A percentile compares a stretch with the other conserved stretches of the same genome.
These are phyloP conservation scores for Pseudopyrenochaeta lycopersici DNA, from an alignment of 2,329 filamentous ascomycete genomes.

Conservation along the genomic window DNA sequence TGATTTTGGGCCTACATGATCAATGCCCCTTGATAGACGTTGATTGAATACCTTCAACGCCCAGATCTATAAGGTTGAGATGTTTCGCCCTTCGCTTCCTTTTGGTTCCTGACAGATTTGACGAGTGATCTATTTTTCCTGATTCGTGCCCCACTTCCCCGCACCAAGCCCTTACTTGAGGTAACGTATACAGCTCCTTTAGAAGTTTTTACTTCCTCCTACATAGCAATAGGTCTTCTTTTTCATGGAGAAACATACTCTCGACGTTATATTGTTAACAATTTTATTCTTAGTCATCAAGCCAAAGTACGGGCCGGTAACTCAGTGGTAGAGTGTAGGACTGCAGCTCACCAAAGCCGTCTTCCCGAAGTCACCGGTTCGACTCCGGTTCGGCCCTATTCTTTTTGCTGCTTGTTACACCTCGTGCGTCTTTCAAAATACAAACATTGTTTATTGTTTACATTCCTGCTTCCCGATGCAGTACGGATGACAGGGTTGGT, in stretches of 20 bases:
- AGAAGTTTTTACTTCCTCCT: too few relatives aligned
- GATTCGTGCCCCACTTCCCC: neutral
- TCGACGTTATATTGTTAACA: too few relatives aligned
- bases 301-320: slow-evolving; percentile 13
- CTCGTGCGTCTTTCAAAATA: neutral
- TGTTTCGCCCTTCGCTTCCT: too few relatives aligned
- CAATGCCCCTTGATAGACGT: too few relatives aligned
- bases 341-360: slow-evolving; percentile 19
- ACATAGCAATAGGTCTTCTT: too few relatives aligned
- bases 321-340: slow-evolving; percentile 27
- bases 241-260: too few relatives aligned
- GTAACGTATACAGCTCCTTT: neutral
- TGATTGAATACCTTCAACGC: too few relatives aligned
- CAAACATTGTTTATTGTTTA: neutral
- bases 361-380: slow-evolving; percentile 27
- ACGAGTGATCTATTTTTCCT: neutral
- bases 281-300: slow-evolving; percentile 3
- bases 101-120: neutral
- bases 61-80: too few relatives aligned
- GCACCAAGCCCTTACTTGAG: neutral
- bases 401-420: slow-evolving; percentile 1
- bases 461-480: too few relatives aligned
- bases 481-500: too few relatives aligned
- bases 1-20: too few relatives aligned
- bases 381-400: slow-evolving; percentile 23